Conservation (phyloP, 805 yeast genomes). For the Nakazawaea anatomiae region DNA sequence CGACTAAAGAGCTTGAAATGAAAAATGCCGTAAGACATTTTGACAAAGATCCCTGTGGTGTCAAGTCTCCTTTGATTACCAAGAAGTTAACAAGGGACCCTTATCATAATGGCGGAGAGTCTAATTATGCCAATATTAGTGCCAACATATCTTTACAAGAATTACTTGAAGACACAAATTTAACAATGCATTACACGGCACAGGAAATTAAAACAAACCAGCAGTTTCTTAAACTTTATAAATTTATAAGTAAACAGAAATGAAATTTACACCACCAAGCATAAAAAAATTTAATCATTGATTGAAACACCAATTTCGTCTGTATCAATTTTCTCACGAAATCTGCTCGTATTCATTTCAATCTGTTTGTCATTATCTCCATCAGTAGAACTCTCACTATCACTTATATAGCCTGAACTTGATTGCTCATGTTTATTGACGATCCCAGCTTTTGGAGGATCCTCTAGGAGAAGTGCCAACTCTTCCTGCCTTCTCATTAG, state of each 20-base stretch:
- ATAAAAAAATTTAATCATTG: constrained; percentile 5
- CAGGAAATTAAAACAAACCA: neutral
- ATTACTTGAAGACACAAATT: neutral
- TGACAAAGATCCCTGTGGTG: constrained; percentile 52
- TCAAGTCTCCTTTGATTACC: constrained; percentile 30
- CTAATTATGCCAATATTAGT: neutral
- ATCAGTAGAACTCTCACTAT: constrained; percentile 24
- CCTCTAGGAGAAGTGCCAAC: constrained; percentile 48
- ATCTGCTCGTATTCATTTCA: constrained; percentile 15
- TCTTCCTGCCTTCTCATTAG: constrained; percentile 58
- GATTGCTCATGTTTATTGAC: constrained; percentile 18
- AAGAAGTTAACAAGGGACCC: constrained; percentile 59
- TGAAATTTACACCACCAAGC: too few species aligned
- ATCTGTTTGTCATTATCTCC: constrained; percentile 29
- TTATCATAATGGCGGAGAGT: constrained; percentile 23
- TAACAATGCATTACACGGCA: constrained; percentile 1
- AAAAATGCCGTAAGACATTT: constrained; percentile 50
- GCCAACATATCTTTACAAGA: neutral
- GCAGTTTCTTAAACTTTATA: constrained; percentile 3
- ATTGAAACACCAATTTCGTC: constrained; percentile 7
- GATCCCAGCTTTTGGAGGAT: constrained; percentile 14
- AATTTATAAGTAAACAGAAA: neutral
- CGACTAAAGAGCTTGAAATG: constrained; percentile 42
- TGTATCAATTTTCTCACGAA: constrained; percentile 16
- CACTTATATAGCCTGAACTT: neutral